Evolutionary conservation across 768 basidiomycete genomes (phyloP).

Genomic region (Lactarius quietus): DNA sequence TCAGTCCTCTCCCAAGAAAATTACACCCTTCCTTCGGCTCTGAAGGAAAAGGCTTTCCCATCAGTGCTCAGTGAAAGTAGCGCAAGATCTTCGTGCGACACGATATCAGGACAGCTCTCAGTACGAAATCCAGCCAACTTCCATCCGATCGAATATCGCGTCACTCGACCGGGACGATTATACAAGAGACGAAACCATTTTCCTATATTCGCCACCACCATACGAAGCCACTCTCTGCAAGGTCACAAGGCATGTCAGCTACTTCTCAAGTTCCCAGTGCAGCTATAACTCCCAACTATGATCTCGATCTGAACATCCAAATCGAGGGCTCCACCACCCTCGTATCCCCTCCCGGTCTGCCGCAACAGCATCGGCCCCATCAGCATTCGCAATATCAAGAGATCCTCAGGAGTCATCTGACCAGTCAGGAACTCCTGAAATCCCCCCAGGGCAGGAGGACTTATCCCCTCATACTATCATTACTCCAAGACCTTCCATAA

Average conservation of each 20-base stretch:
- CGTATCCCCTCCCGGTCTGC: background rate
- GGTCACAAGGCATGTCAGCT: background rate
- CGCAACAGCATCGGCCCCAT: background rate
- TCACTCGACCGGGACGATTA: too few species aligned
- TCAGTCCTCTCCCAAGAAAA: background rate
- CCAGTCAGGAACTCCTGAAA: background rate
- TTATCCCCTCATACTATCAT: background rate
- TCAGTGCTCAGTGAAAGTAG: background rate
- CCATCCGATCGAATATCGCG: background rate
- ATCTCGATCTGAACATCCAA: background rate
- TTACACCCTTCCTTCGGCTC: background rate
- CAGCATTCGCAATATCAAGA: background rate
- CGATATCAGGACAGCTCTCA: background rate
- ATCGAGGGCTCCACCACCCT: background rate
- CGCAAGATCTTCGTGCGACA: background rate
- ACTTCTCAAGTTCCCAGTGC: background rate
- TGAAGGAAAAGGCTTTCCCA: background rate
- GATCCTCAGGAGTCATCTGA: background rate
- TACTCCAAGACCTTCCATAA: background rate
- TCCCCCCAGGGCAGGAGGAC: background rate
- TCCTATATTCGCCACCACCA: background rate
- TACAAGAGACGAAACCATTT: background rate
- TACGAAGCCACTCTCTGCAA: background rate
- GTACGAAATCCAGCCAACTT: background rate
- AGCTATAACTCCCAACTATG: background rate